These are phyloP conservation scores for Cucurbita argyrosperma DNA, from an alignment of 306 rosid species.

Conservation along the genomic window DNA sequence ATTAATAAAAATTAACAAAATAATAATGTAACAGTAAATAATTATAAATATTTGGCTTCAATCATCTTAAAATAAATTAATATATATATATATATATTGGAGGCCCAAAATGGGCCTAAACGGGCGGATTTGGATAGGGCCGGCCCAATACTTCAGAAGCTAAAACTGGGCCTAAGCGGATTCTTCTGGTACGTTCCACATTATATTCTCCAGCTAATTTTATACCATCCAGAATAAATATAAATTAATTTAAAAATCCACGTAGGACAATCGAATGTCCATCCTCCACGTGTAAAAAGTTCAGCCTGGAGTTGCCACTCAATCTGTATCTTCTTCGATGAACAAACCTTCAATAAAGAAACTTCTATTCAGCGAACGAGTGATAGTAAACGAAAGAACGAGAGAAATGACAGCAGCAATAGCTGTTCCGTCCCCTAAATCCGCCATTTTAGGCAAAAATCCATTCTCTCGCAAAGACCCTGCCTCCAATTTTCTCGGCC, in stretches of 20 bases:
- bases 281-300: conserved; percentile 64
- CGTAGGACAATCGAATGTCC: conserved; percentile 16
- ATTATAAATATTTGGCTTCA: too few relatives aligned
- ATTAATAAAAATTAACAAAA: too few relatives aligned
- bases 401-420: conserved; percentile 38
- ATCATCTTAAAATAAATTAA: too few relatives aligned
- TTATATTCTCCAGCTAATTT: background rate
- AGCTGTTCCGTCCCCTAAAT: conserved; percentile 43
- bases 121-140: background rate
- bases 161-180: background rate
- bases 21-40: too few relatives aligned
- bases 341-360: background rate
- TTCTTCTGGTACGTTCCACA: background rate
- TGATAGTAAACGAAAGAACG: background rate
- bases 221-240: conserved; percentile 5
- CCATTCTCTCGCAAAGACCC: conserved; percentile 26
- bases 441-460: conserved; percentile 31
- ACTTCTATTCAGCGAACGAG: background rate
- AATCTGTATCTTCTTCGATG: background rate
- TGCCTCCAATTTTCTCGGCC: conserved; percentile 25
- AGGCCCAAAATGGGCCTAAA: background rate
- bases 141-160: background rate
- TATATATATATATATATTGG: too few relatives aligned
- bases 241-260: conserved; percentile 2
- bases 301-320: conserved; percentile 24